These are phyloP conservation scores for Aspergillus nomiae DNA, from an alignment of 2,329 filamentous ascomycete genomes.

Conservation along the genomic window DNA sequence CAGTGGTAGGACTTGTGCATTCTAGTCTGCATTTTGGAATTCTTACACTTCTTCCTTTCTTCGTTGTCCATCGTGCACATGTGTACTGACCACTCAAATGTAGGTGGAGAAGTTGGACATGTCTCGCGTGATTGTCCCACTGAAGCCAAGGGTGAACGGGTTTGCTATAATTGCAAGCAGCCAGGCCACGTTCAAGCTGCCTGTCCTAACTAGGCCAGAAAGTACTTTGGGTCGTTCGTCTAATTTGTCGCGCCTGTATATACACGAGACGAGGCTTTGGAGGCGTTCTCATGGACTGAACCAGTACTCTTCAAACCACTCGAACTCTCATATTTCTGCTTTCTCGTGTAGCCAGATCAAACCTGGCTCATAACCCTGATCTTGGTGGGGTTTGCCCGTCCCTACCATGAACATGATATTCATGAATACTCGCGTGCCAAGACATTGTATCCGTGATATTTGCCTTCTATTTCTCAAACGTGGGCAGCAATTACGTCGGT, in stretches of 20 bases:
- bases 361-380: conserved; percentile 24
- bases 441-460: conserved; percentile 12
- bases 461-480: conserved; percentile 11
- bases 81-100: conserved; percentile 6
- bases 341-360: conserved; percentile 24
- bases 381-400: conserved; percentile 25
- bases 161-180: conserved; percentile 96
- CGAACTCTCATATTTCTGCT: conserved; percentile 26
- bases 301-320: conserved; percentile 27
- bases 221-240: conserved; percentile 25
- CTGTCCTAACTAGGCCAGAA: conserved; percentile 73
- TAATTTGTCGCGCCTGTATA: conserved; percentile 27
- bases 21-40: background rate
- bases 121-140: conserved; percentile 95
- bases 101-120: conserved; percentile 83
- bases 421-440: conserved; percentile 17
- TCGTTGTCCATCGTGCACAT: background rate
- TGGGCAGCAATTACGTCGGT: conserved; percentile 19
- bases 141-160: conserved; percentile 86
- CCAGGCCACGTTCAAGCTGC: conserved; percentile 89
- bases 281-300: conserved; percentile 14
- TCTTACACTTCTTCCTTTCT: background rate
- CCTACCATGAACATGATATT: conserved; percentile 18
- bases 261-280: conserved; percentile 19
- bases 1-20: background rate